Evolutionary conservation across 495 filamentous ascomycete species (phyloP), one percentile per base, ranked within the genome.

Genomic region (Letharia columbiana): DNA sequence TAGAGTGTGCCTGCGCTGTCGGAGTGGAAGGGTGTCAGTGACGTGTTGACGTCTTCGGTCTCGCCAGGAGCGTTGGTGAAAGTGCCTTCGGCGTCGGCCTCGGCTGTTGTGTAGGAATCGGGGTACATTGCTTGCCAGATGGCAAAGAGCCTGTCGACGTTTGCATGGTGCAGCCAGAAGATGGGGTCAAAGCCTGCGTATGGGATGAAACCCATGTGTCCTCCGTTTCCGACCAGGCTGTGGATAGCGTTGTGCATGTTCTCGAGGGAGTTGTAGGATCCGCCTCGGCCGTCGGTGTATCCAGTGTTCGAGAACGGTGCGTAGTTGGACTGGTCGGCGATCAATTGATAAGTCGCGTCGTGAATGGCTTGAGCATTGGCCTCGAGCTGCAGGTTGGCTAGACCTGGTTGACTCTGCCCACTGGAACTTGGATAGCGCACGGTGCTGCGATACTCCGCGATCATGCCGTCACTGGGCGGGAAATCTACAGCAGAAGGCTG

Each of bases 111-210:
- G 8, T 39, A 39, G 4, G 37, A 39, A 4, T 83, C 70, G 5
- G 86, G 87, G 66, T 91, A 80, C 17, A 89, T 69, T 0, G 80
- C 77, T 74, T 92, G 88, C 88, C 88, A 92, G 60, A 91, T 83
- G 10, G 89, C 82, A 68, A 87, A 85, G 57, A 84, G 73, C 5
- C 89, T 81, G 69, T 92, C 90, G 23, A 91, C 79, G 63, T 66
- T 67, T 75, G 69, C 63, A 67, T 82, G 80, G 65, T 91, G 89
- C 6, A 91, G 75, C 74, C 83, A 89, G 75, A 92, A 92, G 49
- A 89, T 77, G 0, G 89, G 89, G 70, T 91, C 89, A 68, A 89
- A 91, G 20, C 84, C 83, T 7, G 89, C 85, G 67, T 84, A 89
- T 0, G 82, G 81, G 15, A 67, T 60, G 23, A 56, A 80, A 4